Evolutionary conservation across 768 basidiomycete genomes (phyloP), one percentile per base, ranked within the genome.

Genomic region (Hygrocybe coccinea): DNA sequence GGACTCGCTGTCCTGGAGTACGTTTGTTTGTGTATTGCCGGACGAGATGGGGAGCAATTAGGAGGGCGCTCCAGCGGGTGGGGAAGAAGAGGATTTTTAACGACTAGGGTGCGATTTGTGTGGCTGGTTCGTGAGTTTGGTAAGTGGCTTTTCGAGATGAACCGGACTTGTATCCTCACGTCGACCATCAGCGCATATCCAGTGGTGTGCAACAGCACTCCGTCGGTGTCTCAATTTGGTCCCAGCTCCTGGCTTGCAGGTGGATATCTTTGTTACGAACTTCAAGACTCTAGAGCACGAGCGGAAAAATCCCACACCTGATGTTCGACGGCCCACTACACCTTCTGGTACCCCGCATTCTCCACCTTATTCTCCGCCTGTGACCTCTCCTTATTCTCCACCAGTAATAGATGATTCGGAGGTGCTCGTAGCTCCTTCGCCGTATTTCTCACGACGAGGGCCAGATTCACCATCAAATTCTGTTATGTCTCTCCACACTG

Each of bases 121-220:
- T 91, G 89, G 89, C 77, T 89, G 43, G 73, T 89, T 19, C 76
- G 87, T 37, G 89, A 90, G 63, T 89, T 83, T 63, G 78, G 87
- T 88, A 56, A 69, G 85, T 74, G 1, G 12, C 22, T 52, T 43
- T 37, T 12, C 17, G 21, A 19, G 5, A 29, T 24, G 41, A 44
- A 46, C 22, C 41, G 19, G 33, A 21, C 5, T 21, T 15, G 21
- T 50, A 29, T 39, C 29, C 36, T 21, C 41, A 14, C 33, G 25
- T 2, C 34, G 21, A 10, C 43, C 35, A 9, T 14, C 60, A 89
- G 87, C 84, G 17, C 86, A 91, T 59, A 74, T 91, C 29, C 82
- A 85, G 53, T 91, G 89, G 89, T 83, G 86, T 56, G 86, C 89
- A 2, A 74, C 82, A 7, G 72, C 79, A 48, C 65, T 91, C 35